Conservation (phyloP, 164 flowering plant genomes). For the Vitis amurensis region DNA sequence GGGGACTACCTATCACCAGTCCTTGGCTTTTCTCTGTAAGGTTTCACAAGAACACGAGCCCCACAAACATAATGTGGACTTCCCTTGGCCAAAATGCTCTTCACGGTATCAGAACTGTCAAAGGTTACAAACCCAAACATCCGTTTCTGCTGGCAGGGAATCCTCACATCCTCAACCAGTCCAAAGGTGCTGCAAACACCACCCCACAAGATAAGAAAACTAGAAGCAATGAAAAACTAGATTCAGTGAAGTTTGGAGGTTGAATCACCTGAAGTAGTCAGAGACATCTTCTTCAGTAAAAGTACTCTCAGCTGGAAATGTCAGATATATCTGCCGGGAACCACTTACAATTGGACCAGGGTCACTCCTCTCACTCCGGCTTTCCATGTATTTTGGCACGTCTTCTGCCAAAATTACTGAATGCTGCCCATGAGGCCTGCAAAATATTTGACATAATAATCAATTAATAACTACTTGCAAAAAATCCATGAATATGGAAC, state of each 20-base stretch:
- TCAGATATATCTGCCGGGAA: slow-evolving; percentile 86
- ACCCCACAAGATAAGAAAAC: not conserved
- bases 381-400: slow-evolving; percentile 55
- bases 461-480: slow-evolving; percentile 3
- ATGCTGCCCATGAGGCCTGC: slow-evolving; percentile 97
- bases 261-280: slow-evolving; percentile 67
- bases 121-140: slow-evolving; percentile 98
- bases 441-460: no score
- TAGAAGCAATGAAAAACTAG: not conserved
- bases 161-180: slow-evolving; percentile 92
- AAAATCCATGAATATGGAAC: not conserved
- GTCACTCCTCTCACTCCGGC: slow-evolving; percentile 55
- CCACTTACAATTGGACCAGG: slow-evolving; percentile 70
- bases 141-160: slow-evolving; percentile 86
- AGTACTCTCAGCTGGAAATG: slow-evolving; percentile 94
- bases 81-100: slow-evolving; percentile 58
- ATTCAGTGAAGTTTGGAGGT: not conserved
- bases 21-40: slow-evolving; percentile 83
- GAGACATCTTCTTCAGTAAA: slow-evolving; percentile 88
- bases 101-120: slow-evolving; percentile 68
- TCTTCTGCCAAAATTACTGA: slow-evolving; percentile 53
- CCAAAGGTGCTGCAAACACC: slow-evolving; percentile 61
- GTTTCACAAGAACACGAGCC: slow-evolving; percentile 94
- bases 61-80: slow-evolving; percentile 90
- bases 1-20: slow-evolving; percentile 54